Evolutionary conservation across 2,329 filamentous ascomycete species (phyloP).

Genomic region (Lasiodiplodia gonubiensis): DNA sequence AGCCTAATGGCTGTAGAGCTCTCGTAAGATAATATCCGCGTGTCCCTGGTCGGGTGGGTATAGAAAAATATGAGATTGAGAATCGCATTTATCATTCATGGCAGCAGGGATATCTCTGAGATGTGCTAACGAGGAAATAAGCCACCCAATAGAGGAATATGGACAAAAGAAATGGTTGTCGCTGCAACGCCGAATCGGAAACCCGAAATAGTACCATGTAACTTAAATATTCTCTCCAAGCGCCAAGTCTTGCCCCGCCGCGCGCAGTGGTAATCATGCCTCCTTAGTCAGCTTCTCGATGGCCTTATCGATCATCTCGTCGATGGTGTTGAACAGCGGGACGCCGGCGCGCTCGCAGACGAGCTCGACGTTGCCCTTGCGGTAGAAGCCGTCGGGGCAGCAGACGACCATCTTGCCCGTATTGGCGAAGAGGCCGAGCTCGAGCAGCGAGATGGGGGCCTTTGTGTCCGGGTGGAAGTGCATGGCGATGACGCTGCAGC

Average conservation of each 20-base stretch:
- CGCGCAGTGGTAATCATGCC: not conserved
- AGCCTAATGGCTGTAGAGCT: not conserved
- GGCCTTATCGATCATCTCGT: conserved; percentile 49
- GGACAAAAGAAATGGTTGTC: no score
- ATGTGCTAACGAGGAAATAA: no score
- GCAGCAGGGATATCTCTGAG: no score
- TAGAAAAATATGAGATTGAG: not conserved
- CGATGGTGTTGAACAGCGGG: conserved; percentile 51
- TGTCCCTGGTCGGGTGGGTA: no score
- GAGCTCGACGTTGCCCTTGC: conserved; percentile 66
- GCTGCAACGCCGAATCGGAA: no score
- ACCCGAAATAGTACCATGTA: no score
- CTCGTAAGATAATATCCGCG: no score
- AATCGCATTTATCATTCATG: not conserved
- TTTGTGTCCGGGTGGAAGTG: conserved; percentile 61
- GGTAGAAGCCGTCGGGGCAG: conserved; percentile 59
- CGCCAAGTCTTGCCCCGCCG: no score
- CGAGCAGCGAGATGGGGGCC: conserved; percentile 65
- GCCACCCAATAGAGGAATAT: no score
- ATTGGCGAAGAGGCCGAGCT: conserved; percentile 62
- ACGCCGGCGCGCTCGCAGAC: conserved; percentile 59
- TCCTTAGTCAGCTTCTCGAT: not conserved
- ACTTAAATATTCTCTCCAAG: no score
- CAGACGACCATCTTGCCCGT: conserved; percentile 59
- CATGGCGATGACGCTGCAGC: conserved; percentile 61